Base-by-base conservation (phyloP, 768 basidiomycete genomes). In the Pleurotus citrinopileatus region DNA sequence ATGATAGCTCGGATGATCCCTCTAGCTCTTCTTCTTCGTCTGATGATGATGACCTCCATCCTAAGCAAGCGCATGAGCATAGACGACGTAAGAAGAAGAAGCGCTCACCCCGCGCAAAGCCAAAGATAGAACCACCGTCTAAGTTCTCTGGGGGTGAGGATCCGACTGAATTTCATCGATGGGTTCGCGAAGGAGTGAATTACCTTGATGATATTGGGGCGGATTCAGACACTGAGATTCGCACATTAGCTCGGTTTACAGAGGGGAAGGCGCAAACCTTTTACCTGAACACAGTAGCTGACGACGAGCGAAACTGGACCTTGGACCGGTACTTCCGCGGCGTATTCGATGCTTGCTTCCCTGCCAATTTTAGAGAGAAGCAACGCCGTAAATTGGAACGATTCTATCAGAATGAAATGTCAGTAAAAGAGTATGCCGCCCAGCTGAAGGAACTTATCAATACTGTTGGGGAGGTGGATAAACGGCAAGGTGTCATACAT, bases 261-360 rank as follows among this genome's bases (percentile, higher is more conserved):
- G 42, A 44, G 22, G 71, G 65, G 0, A 63, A 61, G 2, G 73
- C 73, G 0, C 63, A 65, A 28, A 58, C 57, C 6, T 72, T 62
- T 29, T 72, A 68, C 26, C 61, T 59, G 10, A 54, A 50, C 2
- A 57, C 62, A 8, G 64, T 73, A 0, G 53, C 62, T 0, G 19
- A 42, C 0, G 48, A 58, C 2, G 54, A 57, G 0, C 42, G 61
- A 8, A n/a, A 57, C 2, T 72, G 63, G 63, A 58, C 17, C 2
- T 20, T 68, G 0, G 22, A 56, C 2, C 28, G 58, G 3, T 71
- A 72, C 55, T 69, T 71, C 37, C 26, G 42, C 3, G 67, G 54
- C 20, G 26, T 73, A 2, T 73, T 67, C 37, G 64, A 71, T 29
- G 63, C 64, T 19, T 70, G 65, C 29, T 74, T 74, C 52, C 73